phyloP scores from a whole-genome alignment of 805 yeast species.

The Yarrowia bubula region DNA sequence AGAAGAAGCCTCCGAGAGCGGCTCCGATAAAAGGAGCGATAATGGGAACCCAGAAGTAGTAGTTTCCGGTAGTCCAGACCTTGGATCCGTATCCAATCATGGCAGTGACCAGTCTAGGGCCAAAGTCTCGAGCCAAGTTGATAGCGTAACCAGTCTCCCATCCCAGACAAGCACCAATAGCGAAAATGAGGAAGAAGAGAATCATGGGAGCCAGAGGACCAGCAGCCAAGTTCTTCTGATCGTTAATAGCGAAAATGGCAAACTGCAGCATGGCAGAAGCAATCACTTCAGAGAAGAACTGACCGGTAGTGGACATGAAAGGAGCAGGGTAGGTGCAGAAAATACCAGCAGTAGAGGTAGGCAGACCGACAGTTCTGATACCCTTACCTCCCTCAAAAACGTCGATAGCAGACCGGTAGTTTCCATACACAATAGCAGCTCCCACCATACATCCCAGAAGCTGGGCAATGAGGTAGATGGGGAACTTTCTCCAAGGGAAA shows the following conservation, averaged over 20 bases:
- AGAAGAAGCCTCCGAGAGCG: constrained; percentile 49
- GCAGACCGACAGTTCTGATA: constrained; percentile 38
- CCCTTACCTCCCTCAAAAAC: constrained; percentile 39
- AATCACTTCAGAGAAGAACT: constrained; percentile 49
- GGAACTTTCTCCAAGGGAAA: constrained; percentile 51
- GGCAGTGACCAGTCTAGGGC: constrained; percentile 51
- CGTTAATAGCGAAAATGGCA: constrained; percentile 52
- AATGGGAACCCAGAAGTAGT: constrained; percentile 55
- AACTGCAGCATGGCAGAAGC: constrained; percentile 48
- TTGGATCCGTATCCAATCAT: constrained; percentile 49
- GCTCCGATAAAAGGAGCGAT: constrained; percentile 52
- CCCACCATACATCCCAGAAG: constrained; percentile 51
- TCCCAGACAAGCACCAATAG: constrained; percentile 50
- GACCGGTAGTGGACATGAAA: constrained; percentile 46
- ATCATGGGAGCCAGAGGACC: constrained; percentile 50
- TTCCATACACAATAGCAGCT: constrained; percentile 48
- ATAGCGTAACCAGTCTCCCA: constrained; percentile 56
- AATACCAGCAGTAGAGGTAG: constrained; percentile 44
- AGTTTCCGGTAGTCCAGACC: constrained; percentile 43
- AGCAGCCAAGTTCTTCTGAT: constrained; percentile 50
- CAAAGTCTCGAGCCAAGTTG: constrained; percentile 55
- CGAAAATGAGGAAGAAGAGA: constrained; percentile 46
- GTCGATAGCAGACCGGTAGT: constrained; percentile 45
- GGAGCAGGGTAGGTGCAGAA: constrained; percentile 49
- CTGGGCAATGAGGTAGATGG: constrained; percentile 48